phyloP scores from a whole-genome alignment of 2,329 filamentous ascomycete genomes.

The Colletotrichum lindemuthianum region DNA sequence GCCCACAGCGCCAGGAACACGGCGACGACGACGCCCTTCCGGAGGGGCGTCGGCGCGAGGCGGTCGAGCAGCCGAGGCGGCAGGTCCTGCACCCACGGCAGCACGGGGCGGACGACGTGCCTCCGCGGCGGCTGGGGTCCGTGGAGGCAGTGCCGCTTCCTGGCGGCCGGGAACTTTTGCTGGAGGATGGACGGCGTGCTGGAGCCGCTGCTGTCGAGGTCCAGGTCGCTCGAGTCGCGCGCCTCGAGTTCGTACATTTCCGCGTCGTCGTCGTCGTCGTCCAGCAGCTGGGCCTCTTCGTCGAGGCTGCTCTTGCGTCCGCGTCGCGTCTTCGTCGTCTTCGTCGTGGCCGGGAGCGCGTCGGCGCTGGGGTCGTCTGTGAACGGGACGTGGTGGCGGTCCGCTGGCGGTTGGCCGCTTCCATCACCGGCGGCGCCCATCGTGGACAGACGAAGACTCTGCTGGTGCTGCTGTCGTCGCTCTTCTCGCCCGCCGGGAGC shows the following conservation, averaged over 20 bases:
- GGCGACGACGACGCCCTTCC: conserved; percentile 24
- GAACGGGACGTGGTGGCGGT: conserved; percentile 20
- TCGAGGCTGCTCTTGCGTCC: conserved; percentile 7
- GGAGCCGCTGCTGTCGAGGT: conserved; percentile 11
- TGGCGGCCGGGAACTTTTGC: conserved; percentile 28
- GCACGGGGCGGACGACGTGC: conserved; percentile 21
- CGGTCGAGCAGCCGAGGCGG: conserved; percentile 24
- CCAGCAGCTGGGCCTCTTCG: conserved; percentile 22
- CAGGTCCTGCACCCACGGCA: conserved; percentile 19
- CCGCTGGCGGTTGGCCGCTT: not conserved
- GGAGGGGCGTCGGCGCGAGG: conserved; percentile 22
- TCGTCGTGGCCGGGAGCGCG: not conserved
- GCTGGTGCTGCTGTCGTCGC: not conserved
- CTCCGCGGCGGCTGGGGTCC: conserved; percentile 28
- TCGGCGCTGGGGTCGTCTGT: conserved; percentile 24
- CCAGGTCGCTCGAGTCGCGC: not conserved
- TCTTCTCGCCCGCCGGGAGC: not conserved
- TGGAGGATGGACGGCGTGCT: conserved; percentile 20
- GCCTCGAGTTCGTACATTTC: conserved; percentile 28
- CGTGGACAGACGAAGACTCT: not conserved
- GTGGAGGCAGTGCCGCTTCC: conserved; percentile 24
- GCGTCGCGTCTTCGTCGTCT: not conserved
- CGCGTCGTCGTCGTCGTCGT: conserved; percentile 2
- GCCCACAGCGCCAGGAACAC: conserved; percentile 23
- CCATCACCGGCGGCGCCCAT: conserved; percentile 27